phyloP scores from a whole-genome alignment of 2,329 filamentous ascomycete genomes.

The Apiospora phragmitis region DNA sequence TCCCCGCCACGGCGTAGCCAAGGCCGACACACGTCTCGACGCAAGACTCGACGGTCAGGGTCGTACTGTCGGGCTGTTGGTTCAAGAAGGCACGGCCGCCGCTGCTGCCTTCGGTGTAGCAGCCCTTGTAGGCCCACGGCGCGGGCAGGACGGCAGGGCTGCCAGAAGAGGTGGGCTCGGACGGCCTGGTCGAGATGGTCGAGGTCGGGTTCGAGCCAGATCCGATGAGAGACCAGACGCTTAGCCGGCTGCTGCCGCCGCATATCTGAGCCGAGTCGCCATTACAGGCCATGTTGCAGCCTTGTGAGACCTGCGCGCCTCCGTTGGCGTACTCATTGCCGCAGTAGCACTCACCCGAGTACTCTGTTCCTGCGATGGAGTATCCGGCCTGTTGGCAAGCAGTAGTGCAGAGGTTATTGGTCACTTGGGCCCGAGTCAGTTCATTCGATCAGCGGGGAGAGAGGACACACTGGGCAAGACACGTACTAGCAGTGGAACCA shows the following conservation, averaged over 20 bases:
- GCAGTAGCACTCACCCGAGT: constrained; percentile 21
- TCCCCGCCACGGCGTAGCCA: constrained; percentile 31
- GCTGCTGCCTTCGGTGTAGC: constrained; percentile 23
- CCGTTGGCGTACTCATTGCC: constrained; percentile 14
- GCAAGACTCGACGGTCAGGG: constrained; percentile 25
- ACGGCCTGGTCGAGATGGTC: not conserved
- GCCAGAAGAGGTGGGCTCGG: constrained; percentile 8
- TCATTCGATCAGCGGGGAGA: not conserved
- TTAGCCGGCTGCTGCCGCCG: constrained; percentile 18
- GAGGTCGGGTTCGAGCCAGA: constrained; percentile 10
- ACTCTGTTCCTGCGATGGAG: constrained; percentile 19
- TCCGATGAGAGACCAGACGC: constrained; percentile 20
- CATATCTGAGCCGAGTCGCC: constrained; percentile 18
- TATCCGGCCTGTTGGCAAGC: constrained; percentile 18
- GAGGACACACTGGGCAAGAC: not conserved
- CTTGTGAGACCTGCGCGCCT: constrained; percentile 12
- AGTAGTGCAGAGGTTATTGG: constrained; percentile 20
- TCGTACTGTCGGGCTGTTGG: constrained; percentile 22
- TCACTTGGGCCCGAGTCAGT: constrained; percentile 16
- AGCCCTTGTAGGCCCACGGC: constrained; percentile 22
- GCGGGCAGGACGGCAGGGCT: constrained; percentile 17
- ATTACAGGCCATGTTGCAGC: constrained; percentile 19
- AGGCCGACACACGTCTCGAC: constrained; percentile 21
- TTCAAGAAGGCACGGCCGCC: constrained; percentile 20
- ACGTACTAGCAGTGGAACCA: constrained; percentile 15